phyloP scores from a whole-genome alignment of 176 grass and related monocot species.

The Carex pumila region DNA sequence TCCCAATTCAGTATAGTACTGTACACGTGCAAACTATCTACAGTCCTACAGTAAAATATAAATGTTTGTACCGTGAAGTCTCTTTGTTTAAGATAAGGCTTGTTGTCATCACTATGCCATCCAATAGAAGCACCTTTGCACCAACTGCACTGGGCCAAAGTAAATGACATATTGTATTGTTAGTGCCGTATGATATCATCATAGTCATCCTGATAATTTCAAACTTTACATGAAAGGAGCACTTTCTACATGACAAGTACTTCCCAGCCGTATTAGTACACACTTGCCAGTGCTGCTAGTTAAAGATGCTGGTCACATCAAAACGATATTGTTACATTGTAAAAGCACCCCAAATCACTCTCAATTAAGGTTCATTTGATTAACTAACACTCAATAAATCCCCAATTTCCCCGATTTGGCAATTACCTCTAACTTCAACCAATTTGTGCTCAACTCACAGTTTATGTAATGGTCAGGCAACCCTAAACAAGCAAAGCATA shows the following conservation, averaged over 20 bases:
- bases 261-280: background rate
- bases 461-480: background rate
- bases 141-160: slow-evolving; percentile 45
- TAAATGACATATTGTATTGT: background rate
- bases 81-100: slow-evolving; percentile 89
- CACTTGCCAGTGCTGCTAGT: background rate
- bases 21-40: background rate
- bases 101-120: slow-evolving; percentile 91
- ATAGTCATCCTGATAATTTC: background rate
- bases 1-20: background rate
- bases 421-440: background rate
- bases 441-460: background rate
- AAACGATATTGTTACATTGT: background rate
- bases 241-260: background rate
- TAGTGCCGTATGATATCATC: background rate
- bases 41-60: background rate
- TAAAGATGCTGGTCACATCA: background rate
- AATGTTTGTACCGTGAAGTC: slow-evolving; percentile 53
- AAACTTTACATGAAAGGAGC: background rate
- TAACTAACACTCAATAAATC: background rate
- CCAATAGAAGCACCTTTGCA: slow-evolving; percentile 85
- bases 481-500: background rate
- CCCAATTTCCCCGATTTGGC: background rate
- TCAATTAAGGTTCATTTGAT: background rate
- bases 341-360: background rate